Percentiles rank a stretch among this genome's conserved stretches.
phyloP scores from a whole-genome alignment of 768 basidiomycete genomes.

The Termitomyces sp. region DNA sequence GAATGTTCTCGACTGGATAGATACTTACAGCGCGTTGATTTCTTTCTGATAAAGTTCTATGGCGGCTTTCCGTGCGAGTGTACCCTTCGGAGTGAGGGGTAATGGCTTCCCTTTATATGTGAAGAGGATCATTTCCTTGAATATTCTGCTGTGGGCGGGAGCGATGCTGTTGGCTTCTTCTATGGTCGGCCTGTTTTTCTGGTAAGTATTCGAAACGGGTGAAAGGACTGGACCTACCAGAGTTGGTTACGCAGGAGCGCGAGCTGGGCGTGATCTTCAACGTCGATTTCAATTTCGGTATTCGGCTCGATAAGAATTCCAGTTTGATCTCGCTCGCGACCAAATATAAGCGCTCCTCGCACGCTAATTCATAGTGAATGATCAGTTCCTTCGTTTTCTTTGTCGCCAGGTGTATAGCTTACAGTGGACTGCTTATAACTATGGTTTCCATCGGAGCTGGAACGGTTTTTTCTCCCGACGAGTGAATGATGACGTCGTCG shows the following conservation, averaged over 20 bases:
- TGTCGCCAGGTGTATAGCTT: not conserved
- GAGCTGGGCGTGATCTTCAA: conserved; percentile 13
- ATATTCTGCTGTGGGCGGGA: conserved; percentile 39
- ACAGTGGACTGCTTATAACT: conserved; percentile 18
- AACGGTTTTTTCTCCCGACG: conserved; percentile 34
- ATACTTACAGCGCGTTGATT: conserved; percentile 35
- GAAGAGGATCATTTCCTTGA: conserved; percentile 51
- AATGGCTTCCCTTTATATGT: conserved; percentile 38
- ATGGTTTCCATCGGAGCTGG: conserved; percentile 31
- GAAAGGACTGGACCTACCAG: conserved; percentile 19
- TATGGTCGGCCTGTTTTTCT: conserved; percentile 27
- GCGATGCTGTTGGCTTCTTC: conserved; percentile 40
- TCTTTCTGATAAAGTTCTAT: conserved; percentile 36
- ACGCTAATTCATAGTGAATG: not conserved
- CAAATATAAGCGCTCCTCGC: conserved; percentile 34
- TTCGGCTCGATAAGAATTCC: conserved; percentile 24
- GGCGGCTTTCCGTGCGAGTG: conserved; percentile 38
- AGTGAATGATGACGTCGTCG: conserved; percentile 35
- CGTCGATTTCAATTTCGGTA: conserved; percentile 17
- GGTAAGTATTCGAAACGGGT: not conserved
- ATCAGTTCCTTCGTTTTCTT: not conserved
- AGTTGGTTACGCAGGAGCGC: conserved; percentile 29
- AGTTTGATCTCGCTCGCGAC: conserved; percentile 26
- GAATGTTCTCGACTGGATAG: not conserved
- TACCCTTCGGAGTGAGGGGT: conserved; percentile 41